phyloP scores from a whole-genome alignment of 2,329 filamentous ascomycete genomes.

The Verruconis gallopava region DNA sequence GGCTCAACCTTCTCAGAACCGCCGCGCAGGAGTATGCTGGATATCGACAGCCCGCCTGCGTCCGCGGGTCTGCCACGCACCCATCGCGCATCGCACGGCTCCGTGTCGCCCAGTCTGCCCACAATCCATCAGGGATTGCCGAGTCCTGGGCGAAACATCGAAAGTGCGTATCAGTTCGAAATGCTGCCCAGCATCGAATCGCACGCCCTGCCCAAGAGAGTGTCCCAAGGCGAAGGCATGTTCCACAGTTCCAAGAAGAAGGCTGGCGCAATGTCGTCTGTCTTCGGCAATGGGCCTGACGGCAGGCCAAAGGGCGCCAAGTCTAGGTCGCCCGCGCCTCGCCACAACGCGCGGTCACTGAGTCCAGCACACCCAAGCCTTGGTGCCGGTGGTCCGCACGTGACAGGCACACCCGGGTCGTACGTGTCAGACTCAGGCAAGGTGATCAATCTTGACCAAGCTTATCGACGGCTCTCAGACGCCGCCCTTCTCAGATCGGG shows the following conservation, averaged over 20 bases:
- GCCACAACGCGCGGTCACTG: slow-evolving; percentile 20
- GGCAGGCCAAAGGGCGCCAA: slow-evolving; percentile 26
- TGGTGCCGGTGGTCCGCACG: slow-evolving; percentile 37
- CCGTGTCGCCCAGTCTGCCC: slow-evolving; percentile 20
- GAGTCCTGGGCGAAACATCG: slow-evolving; percentile 20
- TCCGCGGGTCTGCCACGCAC: neutral
- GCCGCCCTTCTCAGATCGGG: slow-evolving; percentile 52
- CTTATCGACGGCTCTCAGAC: slow-evolving; percentile 60
- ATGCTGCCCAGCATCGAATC: slow-evolving; percentile 33
- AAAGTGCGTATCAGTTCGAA: slow-evolving; percentile 31
- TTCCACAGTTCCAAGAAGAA: slow-evolving; percentile 17
- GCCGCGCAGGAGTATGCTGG: slow-evolving; percentile 24
- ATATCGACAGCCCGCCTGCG: slow-evolving; percentile 13
- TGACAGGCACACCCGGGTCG: slow-evolving; percentile 25
- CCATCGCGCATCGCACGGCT: slow-evolving; percentile 5
- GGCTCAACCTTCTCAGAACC: slow-evolving; percentile 11
- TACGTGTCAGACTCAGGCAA: slow-evolving; percentile 48
- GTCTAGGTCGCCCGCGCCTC: slow-evolving; percentile 25
- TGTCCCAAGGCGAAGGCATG: slow-evolving; percentile 24
- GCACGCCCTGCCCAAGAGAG: slow-evolving; percentile 29
- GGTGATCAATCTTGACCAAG: slow-evolving; percentile 53
- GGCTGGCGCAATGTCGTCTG: slow-evolving; percentile 22
- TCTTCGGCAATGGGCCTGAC: slow-evolving; percentile 7
- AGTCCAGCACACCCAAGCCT: slow-evolving; percentile 26
- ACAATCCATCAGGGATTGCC: slow-evolving; percentile 18